These are phyloP conservation scores for bread wheat (Triticum aestivum) DNA, from an alignment of 176 grass and related monocot genomes.

Conservation along the genomic window IWGSC_CS_RefSeq_v2.1 NC_057807.1:247262292-247262791, in stretches of 20 bases:
- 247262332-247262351: slow-evolving; percentile 67
- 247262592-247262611: slow-evolving; percentile 91
- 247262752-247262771: slow-evolving; percentile 43
- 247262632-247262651: slow-evolving; percentile 81
- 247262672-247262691: slow-evolving; percentile 72
- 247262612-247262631: slow-evolving; percentile 68
- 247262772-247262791: slow-evolving; percentile 20
- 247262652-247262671: slow-evolving; percentile 93
- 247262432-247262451: slow-evolving; percentile 72
- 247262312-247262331: slow-evolving; percentile 53
- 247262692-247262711: slow-evolving; percentile 81
- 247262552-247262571: slow-evolving; percentile 69
- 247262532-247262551: slow-evolving; percentile 65
- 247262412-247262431: slow-evolving; percentile 91
- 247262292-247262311: slow-evolving; percentile 74
- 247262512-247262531: slow-evolving; percentile 91
- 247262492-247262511: slow-evolving; percentile 69
- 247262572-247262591: slow-evolving; percentile 54
- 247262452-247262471: slow-evolving; percentile 34
- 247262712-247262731: slow-evolving; percentile 81
- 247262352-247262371: slow-evolving; percentile 59
- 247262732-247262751: slow-evolving; percentile 30
- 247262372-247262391: slow-evolving; percentile 77
- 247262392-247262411: slow-evolving; percentile 91
- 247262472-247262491: slow-evolving; percentile 61